A percentile compares a stretch with the other conserved stretches of the same genome.
phyloP scores from a whole-genome alignment of 1,139 yeast species.

The Pichia inconspicua region DNA sequence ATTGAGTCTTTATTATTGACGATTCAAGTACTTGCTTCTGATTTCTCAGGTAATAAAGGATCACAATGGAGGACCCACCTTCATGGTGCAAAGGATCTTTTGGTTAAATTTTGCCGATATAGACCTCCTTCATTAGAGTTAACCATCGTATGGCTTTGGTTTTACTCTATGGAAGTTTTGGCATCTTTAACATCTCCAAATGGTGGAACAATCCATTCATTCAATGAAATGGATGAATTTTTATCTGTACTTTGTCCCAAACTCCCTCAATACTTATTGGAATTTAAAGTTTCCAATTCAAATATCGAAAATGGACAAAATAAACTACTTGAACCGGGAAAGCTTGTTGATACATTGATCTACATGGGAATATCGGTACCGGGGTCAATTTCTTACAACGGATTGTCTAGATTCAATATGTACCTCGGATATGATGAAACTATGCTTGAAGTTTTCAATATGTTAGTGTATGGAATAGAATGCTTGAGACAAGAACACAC shows the following conservation, averaged over 20 bases:
- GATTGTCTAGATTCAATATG: constrained; percentile 37
- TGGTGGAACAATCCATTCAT: constrained; percentile 49
- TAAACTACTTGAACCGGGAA: constrained; percentile 13
- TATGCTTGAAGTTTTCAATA: constrained; percentile 35
- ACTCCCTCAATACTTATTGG: constrained; percentile 6
- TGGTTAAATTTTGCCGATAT: constrained; percentile 39
- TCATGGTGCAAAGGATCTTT: constrained; percentile 55
- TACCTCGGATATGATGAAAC: constrained; percentile 50
- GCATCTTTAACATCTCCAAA: constrained; percentile 48
- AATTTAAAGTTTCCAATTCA: constrained; percentile 3
- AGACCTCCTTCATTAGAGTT: constrained; percentile 30
- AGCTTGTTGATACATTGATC: constrained; percentile 18
- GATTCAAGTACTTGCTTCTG: constrained; percentile 50
- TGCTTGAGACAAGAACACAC: constrained; percentile 15
- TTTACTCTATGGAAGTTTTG: constrained; percentile 49
- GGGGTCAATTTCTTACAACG: constrained; percentile 15
- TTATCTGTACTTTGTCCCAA: constrained; percentile 25
- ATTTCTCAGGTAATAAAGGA: constrained; percentile 43
- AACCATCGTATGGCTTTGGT: constrained; percentile 54
- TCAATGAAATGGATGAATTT: constrained; percentile 41
- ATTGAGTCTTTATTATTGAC: constrained; percentile 55
- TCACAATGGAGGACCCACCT: constrained; percentile 62
- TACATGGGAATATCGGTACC: constrained; percentile 25
- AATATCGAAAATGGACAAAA: constrained; percentile 13
- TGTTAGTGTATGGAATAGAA: constrained; percentile 34